phyloP scores from a whole-genome alignment of 2,329 filamentous ascomycete genomes.

The Xylariaceae sp. region DNA sequence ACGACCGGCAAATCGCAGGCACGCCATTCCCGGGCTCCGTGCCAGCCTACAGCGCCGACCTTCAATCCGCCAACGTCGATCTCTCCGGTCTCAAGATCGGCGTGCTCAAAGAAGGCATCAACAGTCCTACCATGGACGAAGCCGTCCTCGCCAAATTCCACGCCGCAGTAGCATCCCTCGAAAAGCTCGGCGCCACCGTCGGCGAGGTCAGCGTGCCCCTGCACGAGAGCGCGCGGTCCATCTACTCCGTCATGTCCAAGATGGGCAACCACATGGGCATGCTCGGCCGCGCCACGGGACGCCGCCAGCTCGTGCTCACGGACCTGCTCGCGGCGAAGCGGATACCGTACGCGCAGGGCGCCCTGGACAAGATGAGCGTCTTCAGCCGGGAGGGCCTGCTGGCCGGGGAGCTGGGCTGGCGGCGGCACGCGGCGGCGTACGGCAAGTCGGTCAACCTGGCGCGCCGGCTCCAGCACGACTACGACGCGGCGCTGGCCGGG shows the following conservation, averaged over 20 bases:
- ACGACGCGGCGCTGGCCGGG: neutral
- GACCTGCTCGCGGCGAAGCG: conserved; percentile 34
- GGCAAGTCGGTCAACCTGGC: conserved; percentile 1
- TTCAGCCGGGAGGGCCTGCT: neutral
- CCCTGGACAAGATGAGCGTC: neutral
- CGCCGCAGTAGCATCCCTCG: neutral
- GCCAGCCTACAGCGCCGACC: neutral
- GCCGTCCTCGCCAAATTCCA: conserved; percentile 19
- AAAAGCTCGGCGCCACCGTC: conserved; percentile 19
- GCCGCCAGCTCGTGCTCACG: conserved; percentile 18
- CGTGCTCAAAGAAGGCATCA: conserved; percentile 22
- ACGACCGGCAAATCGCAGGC: conserved; percentile 21
- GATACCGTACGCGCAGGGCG: conserved; percentile 18
- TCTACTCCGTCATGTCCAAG: conserved; percentile 21
- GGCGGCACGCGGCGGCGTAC: neutral
- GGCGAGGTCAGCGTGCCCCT: conserved; percentile 21
- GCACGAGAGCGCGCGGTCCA: conserved; percentile 15
- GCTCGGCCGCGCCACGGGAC: conserved; percentile 22
- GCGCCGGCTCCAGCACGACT: neutral
- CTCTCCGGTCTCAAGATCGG: conserved; percentile 22
- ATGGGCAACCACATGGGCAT: conserved; percentile 29
- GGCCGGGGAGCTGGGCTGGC: conserved; percentile 2
- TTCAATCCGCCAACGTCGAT: neutral
- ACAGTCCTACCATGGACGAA: conserved; percentile 15
- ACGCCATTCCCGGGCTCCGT: conserved; percentile 13